Conservation (phyloP, 2,329 filamentous ascomycete genomes). For the Alternaria incomplexa region DNA sequence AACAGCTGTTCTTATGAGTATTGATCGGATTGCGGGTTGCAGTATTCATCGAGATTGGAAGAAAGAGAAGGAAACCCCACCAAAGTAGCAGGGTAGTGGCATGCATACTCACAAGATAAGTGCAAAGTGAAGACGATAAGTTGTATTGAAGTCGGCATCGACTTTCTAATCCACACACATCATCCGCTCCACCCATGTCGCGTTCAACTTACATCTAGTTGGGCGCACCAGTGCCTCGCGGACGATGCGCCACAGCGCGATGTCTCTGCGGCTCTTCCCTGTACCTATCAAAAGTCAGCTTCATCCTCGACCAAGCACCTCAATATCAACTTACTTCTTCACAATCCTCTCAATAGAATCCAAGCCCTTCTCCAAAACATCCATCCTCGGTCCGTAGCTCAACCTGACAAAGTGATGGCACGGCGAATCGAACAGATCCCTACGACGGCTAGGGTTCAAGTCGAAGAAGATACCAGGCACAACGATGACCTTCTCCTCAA, state of each 20-base stretch:
- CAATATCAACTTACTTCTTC: constrained; percentile 43
- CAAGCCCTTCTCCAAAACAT: constrained; percentile 48
- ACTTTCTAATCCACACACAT: neutral
- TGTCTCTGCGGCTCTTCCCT: constrained; percentile 17
- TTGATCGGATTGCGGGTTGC: neutral
- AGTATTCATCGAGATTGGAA: too few species aligned
- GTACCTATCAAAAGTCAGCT: constrained; percentile 10
- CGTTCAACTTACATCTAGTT: neutral
- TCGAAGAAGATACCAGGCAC: constrained; percentile 99
- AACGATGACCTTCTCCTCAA: constrained; percentile 94
- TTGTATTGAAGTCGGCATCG: neutral
- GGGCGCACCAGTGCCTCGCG: constrained; percentile 12
- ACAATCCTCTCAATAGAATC: constrained; percentile 50
- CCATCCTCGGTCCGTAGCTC: constrained; percentile 51
- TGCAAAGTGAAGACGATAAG: neutral
- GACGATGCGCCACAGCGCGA: constrained; percentile 17
- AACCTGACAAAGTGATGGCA: constrained; percentile 69
- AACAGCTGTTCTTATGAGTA: neutral
- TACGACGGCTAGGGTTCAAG: constrained; percentile 84
- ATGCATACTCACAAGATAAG: neutral
- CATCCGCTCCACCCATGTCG: neutral
- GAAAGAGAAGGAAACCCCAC: too few species aligned
- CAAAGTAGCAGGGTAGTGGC: neutral
- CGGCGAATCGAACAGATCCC: constrained; percentile 91
- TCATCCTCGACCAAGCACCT: neutral